Base-by-base conservation (phyloP, 495 filamentous ascomycete genomes). In the Rhypophila decipiens region DNA sequence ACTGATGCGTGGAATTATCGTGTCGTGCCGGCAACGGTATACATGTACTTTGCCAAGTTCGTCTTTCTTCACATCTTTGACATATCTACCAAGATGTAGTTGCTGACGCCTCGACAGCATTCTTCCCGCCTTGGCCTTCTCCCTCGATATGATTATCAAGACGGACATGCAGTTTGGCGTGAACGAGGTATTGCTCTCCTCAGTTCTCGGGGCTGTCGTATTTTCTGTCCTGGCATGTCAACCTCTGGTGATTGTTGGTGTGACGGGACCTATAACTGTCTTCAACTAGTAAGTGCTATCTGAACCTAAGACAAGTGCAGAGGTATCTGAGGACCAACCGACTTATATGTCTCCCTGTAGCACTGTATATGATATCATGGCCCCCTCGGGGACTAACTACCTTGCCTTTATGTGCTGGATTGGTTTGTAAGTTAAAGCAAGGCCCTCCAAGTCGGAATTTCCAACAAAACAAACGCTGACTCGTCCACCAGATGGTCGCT, bases 31-130 rank as follows among this genome's bases (percentile, higher is more conserved):
- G 84, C 83, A 21, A 89, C 87, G 27, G 73, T 93, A 39, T 90
- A 90, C 65, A 93, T 90, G 86, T 91, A 88, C 67, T 91, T 90
- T 73, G 87, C 86, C 21, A 90, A 90, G 86, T 89, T 71, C 58
- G 80, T 57, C 4, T 18, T 12, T 15, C 21, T 38, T 24, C 24
- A 9, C 36, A 12, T 51, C 20, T 45, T 39, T 44, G 24, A n/a
- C 21, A n/a, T 18, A 15, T 20, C 22, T 1, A n/a, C 2, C 47
- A 42, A 17, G 45, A 10, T 23, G n/a, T 4, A 24, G n/a, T 24
- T 22, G 31, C 8, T 24, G 45, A 27, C 24, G 21, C 13, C n/a
- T 37, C 34, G 9, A n/a, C 40, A 90, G 86, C 70, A 87, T 90
- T 49, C 65, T 93, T 22, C 87, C 87, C 5, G 87, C 87, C 19